Evolutionary conservation across 306 rosid genomes (phyloP).

Genomic region (Vachellia collinsii): DNA sequence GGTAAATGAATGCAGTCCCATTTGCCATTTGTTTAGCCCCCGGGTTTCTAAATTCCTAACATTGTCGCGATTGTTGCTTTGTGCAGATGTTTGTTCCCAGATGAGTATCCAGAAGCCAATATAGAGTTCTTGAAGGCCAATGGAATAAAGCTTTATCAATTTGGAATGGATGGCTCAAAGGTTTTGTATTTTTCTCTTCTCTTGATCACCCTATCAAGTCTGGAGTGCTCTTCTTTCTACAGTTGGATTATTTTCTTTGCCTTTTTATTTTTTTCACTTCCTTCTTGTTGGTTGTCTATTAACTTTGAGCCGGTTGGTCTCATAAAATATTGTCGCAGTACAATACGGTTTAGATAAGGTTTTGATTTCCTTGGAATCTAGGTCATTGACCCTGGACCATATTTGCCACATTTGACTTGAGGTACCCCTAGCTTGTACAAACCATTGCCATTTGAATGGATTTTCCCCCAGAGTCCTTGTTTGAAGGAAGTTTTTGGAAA

Average conservation of each 20-base stretch:
- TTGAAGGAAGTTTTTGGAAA: background rate
- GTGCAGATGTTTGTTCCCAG: conserved; percentile 66
- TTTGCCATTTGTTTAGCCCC: background rate
- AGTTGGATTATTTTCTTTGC: background rate
- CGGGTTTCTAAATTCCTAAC: background rate
- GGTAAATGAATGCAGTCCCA: background rate
- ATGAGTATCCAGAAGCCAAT: conserved; percentile 64
- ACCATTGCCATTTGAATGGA: background rate
- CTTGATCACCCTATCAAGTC: background rate
- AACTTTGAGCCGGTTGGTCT: background rate
- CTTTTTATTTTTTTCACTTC: background rate
- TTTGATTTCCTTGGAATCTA: background rate
- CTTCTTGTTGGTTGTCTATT: conserved; percentile 20
- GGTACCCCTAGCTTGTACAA: background rate
- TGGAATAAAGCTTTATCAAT: conserved; percentile 61
- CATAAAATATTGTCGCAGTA: background rate
- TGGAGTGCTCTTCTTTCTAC: background rate
- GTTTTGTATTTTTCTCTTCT: conserved; percentile 33
- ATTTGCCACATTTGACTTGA: conserved; percentile 4
- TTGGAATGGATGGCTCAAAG: conserved; percentile 66
- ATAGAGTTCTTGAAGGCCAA: conserved; percentile 51
- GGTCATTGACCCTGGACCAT: background rate
- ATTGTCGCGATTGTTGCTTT: background rate
- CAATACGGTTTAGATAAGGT: background rate
- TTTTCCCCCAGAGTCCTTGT: background rate